Conservation (phyloP, 129 eudicot species). For the Escallonia herrerae region DNA sequence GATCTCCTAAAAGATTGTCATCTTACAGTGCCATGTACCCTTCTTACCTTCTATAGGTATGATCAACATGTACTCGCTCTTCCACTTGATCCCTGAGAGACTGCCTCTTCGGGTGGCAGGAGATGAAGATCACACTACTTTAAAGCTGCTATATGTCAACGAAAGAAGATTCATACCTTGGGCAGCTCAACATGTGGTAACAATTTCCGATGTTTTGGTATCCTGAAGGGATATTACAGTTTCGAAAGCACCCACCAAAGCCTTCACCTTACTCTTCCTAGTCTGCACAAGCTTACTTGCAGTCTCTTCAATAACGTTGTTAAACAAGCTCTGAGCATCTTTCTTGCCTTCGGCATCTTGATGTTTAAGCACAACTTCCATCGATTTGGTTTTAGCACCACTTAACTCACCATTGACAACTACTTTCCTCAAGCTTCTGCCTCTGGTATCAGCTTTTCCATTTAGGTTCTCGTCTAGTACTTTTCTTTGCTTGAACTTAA, state of each 20-base stretch:
- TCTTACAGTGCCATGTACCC: not conserved
- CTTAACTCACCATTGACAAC: slow-evolving; percentile 15
- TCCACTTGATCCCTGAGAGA: not conserved
- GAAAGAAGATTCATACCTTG: slow-evolving; percentile 4
- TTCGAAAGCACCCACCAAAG: slow-evolving; percentile 85
- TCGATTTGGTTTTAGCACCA: slow-evolving; percentile 7
- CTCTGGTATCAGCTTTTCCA: slow-evolving; percentile 1
- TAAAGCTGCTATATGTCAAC: slow-evolving; percentile 8
- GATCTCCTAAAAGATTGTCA: not conserved
- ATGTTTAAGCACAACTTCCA: slow-evolving; percentile 37
- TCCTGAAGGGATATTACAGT: slow-evolving; percentile 27
- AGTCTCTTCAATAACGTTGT: slow-evolving; percentile 72
- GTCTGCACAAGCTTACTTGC: slow-evolving; percentile 52
- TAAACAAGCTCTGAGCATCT: slow-evolving; percentile 17
- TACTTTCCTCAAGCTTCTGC: slow-evolving; percentile 26
- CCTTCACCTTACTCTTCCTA: slow-evolving; percentile 72
- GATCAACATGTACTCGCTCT: not conserved
- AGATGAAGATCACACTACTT: slow-evolving; percentile 1
- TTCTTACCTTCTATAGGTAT: too few species aligned
- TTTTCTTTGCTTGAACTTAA: slow-evolving; percentile 30
- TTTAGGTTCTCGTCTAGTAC: slow-evolving; percentile 20
- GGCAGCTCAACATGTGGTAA: not conserved
- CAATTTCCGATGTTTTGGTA: slow-evolving; percentile 12
- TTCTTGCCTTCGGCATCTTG: slow-evolving; percentile 39
- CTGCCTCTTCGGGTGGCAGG: slow-evolving; percentile 2